phyloP scores from a whole-genome alignment of 2,329 filamentous ascomycete species.

The Colletotrichum trifolii region DNA sequence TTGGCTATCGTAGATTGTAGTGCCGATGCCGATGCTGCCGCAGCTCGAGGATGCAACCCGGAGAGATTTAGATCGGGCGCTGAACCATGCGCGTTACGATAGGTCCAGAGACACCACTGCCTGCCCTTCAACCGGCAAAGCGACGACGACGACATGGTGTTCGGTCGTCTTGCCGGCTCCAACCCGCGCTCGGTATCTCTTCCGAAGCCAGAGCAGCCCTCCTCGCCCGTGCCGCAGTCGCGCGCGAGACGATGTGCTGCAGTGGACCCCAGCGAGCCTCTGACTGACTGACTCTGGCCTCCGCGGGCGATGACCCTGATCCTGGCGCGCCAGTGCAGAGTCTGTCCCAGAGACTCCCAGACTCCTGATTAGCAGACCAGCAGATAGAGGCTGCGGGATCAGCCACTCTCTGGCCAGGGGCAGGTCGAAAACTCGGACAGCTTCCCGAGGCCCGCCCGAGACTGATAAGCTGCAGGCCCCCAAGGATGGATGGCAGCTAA shows the following conservation, averaged over 20 bases:
- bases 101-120: conserved; percentile 4
- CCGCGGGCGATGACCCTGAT: conserved; percentile 27
- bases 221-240: conserved; percentile 10
- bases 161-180: no score
- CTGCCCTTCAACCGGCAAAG: conserved; percentile 20
- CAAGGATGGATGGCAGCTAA: neutral
- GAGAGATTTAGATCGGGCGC: conserved; percentile 3
- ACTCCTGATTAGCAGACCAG: conserved; percentile 2
- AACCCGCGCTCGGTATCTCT: no score
- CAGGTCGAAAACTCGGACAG: conserved; percentile 28
- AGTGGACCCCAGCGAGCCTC: conserved; percentile 25
- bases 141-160: conserved; percentile 1
- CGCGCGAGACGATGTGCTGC: conserved; percentile 8
- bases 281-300: conserved; percentile 29
- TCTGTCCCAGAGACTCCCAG: conserved; percentile 1
- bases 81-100: conserved; percentile 2
- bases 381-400: conserved; percentile 8
- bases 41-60: conserved; percentile 7
- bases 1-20: neutral
- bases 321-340: conserved; percentile 24
- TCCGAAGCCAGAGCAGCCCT: neutral
- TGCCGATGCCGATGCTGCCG: neutral
- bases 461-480: conserved; percentile 24
- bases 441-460: conserved; percentile 28
- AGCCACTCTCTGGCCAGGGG: neutral